These are phyloP conservation scores for Heterobasidion occidentale DNA, from an alignment of 1,284 basidiomycete genomes.

Conservation along the genomic window DNA sequence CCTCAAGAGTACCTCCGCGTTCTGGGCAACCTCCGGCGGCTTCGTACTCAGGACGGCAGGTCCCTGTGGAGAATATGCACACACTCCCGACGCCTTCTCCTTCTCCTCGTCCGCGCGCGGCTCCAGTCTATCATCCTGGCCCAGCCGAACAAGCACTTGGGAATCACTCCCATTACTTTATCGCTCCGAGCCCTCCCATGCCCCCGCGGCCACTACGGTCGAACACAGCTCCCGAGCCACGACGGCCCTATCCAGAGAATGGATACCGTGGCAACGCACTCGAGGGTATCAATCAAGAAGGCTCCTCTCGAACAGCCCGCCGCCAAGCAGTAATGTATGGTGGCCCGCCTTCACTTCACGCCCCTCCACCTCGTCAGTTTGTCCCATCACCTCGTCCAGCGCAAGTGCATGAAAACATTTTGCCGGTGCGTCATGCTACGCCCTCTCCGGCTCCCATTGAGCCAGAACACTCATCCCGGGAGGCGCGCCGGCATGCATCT, in stretches of 20 bases:
- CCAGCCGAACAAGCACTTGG: not conserved
- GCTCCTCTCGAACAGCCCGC: not conserved
- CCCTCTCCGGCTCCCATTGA: not conserved
- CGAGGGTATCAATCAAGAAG: not conserved
- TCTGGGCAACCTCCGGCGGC: no score
- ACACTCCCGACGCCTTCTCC: not conserved
- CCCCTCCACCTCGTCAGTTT: not conserved
- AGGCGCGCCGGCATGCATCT: not conserved
- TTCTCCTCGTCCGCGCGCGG: not conserved
- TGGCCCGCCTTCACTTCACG: not conserved
- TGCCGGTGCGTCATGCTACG: not conserved
- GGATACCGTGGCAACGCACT: not conserved
- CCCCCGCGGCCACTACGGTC: not conserved
- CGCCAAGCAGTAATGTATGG: not conserved
- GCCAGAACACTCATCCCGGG: not conserved
- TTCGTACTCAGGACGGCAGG: no score
- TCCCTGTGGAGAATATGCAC: no score
- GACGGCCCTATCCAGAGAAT: not conserved
- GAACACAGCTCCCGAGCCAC: not conserved
- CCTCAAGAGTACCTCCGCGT: no score
- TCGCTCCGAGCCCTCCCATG: not conserved
- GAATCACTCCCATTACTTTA: not conserved
- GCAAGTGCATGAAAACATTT: not conserved
- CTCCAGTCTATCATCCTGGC: not conserved
- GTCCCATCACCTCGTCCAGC: not conserved